Evolutionary conservation across 257 asterid genomes (phyloP), one percentile per base, ranked within the genome.

Genomic region (Euphrasia confusa): DNA sequence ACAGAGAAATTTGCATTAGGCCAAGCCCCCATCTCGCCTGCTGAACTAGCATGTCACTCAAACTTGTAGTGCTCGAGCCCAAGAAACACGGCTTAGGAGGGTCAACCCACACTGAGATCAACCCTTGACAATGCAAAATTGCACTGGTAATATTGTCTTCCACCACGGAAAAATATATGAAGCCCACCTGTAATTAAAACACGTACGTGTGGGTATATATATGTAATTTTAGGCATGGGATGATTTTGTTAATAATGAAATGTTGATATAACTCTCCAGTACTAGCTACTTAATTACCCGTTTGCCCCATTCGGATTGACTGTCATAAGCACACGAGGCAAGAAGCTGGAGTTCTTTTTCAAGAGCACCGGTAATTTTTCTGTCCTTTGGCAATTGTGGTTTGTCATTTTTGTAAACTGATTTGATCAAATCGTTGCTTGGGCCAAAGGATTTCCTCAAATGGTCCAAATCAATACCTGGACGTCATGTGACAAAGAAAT

Each of bases 11-110:
- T 35, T 71, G 74, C 71, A 75, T 58, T 39, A 69, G 55, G 28
- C 88, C 84, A 37, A 72, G 64, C 27, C 30, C 68, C 85, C 85
- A 82, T 74, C 83, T 55, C 50, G 66, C 75, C n/a, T 74, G 77
- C 54, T 82, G 88, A 44, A 72, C 69, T 28, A 82, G 63, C 42
- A 66, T 68, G 32, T 82, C 88, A 10, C 60, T 74, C 65, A 82
- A 61, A 39, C 55, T 77, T 21, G 75, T 79, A 8, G 88, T 67
- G n/a, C 58, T 52, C 7, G 70, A 65, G 4, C 88, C 88, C 65
- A 77, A 65, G 74, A 82, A 82, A 49, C 81, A 78, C 21, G 88
- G 76, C 60, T 64, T 72, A 12, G 42, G 21, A 2, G 88, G 88
- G 47, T 79, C 72, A 24, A 53, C 15, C 10, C 27, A 72, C 45